phyloP scores from a whole-genome alignment of 495 filamentous ascomycete genomes.

The Lophiostoma macrostomum region DNA sequence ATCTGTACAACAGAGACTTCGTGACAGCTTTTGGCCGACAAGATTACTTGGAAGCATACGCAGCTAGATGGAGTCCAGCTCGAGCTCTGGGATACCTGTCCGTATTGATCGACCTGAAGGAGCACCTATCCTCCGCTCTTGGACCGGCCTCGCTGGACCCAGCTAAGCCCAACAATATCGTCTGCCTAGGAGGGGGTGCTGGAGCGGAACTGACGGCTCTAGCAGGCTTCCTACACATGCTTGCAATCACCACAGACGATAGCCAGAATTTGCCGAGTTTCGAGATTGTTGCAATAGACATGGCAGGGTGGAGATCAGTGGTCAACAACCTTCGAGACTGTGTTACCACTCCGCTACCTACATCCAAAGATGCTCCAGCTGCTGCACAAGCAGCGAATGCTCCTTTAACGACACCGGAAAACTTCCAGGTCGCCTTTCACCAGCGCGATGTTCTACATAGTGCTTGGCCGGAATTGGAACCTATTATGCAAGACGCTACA shows the following conservation, averaged over 20 bases:
- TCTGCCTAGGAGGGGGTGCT: slow-evolving; percentile 73
- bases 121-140: slow-evolving; percentile 36
- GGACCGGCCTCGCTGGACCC: slow-evolving; percentile 9
- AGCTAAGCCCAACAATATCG: slow-evolving; percentile 7
- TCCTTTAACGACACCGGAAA: slow-evolving; percentile 42
- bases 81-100: slow-evolving; percentile 75
- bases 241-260: slow-evolving; percentile 23
- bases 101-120: slow-evolving; percentile 54
- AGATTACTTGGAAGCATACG: slow-evolving; percentile 73
- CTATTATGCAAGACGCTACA: slow-evolving; percentile 43
- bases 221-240: slow-evolving; percentile 56
- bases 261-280: slow-evolving; percentile 29
- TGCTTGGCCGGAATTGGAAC: slow-evolving; percentile 41
- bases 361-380: slow-evolving; percentile 57
- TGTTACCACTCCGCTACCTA: slow-evolving; percentile 47
- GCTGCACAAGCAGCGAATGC: slow-evolving; percentile 46
- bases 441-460: slow-evolving; percentile 63
- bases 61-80: slow-evolving; percentile 79
- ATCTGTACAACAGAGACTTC: slow-evolving; percentile 84
- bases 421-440: slow-evolving; percentile 45
- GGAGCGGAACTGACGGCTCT: slow-evolving; percentile 80
- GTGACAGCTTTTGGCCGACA: slow-evolving; percentile 67
- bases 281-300: slow-evolving; percentile 69
- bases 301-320: slow-evolving; percentile 70
- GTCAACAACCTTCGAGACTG: slow-evolving; percentile 50